phyloP scores from a whole-genome alignment of 345 rosid species.

The Luvunga scandens region DNA sequence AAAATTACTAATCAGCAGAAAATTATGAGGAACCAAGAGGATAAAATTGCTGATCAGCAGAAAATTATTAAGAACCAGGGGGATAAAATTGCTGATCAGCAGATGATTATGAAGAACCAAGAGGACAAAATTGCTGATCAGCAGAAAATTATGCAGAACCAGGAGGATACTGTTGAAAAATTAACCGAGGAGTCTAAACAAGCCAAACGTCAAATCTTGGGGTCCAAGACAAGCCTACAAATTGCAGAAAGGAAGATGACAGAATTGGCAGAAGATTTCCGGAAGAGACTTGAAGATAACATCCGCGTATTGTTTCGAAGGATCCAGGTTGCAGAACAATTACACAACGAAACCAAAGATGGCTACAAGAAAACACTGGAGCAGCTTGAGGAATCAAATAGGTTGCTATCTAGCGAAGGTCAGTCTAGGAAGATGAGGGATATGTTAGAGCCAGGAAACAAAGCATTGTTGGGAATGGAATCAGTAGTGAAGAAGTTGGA shows the following conservation, averaged over 20 bases:
- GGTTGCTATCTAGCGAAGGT: constrained; percentile 25
- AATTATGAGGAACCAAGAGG: constrained; percentile 32
- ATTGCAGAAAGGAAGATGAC: constrained; percentile 59
- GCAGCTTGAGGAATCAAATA: constrained; percentile 33
- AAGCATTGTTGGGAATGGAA: constrained; percentile 31
- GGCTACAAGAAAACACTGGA: constrained; percentile 33
- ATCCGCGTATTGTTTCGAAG: constrained; percentile 59
- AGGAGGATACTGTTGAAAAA: constrained; percentile 30
- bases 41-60: constrained; percentile 28
- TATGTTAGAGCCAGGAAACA: constrained; percentile 25
- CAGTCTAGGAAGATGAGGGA: constrained; percentile 37
- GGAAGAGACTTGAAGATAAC: constrained; percentile 59
- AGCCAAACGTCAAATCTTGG: constrained; percentile 34
- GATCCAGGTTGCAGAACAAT: constrained; percentile 67
- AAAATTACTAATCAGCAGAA: constrained; percentile 36
- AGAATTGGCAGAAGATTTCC: constrained; percentile 57
- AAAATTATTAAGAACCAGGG: constrained; percentile 33
- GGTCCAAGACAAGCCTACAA: constrained; percentile 32
- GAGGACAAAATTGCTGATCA: constrained; percentile 32
- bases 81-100: constrained; percentile 28
- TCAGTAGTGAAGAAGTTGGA: constrained; percentile 32
- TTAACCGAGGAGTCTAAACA: constrained; percentile 36
- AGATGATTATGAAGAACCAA: constrained; percentile 31
- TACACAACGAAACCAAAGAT: constrained; percentile 60
- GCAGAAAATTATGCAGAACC: constrained; percentile 32